phyloP scores from a whole-genome alignment of 352 stramenopile genomes.

The Phytophthora citrophthora region DNA sequence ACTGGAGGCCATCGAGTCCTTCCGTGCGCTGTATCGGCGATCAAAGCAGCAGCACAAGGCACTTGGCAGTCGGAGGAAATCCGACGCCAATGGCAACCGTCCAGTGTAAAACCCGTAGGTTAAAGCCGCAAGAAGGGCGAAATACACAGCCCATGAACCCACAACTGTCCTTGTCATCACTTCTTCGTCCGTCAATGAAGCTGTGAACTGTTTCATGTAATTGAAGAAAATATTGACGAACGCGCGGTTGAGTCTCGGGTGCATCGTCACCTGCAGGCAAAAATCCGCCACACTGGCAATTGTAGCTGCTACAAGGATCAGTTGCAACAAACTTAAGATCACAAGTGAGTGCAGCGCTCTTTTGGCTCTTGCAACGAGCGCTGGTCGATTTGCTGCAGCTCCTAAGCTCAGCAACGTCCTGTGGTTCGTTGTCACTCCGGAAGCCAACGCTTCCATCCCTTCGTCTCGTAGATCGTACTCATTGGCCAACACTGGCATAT shows the following conservation, averaged over 20 bases:
- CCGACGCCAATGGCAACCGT: conserved; percentile 55
- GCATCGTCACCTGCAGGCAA: conserved; percentile 73
- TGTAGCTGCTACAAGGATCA: conserved; percentile 58
- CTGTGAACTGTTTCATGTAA: conserved; percentile 69
- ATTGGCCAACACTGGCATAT: conserved; percentile 63
- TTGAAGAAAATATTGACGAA: conserved; percentile 76
- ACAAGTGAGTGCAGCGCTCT: conserved; percentile 30
- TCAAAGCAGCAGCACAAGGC: conserved; percentile 43
- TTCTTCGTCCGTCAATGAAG: conserved; percentile 64
- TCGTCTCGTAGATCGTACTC: conserved; percentile 57
- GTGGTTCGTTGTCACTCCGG: conserved; percentile 43
- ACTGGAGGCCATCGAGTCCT: conserved; percentile 48
- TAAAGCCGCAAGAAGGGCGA: conserved; percentile 45
- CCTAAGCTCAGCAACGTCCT: conserved; percentile 54
- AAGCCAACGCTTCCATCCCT: conserved; percentile 34
- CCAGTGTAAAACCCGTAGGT: conserved; percentile 68
- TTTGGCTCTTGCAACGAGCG: conserved; percentile 26
- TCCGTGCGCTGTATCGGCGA: conserved; percentile 37
- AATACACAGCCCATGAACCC: conserved; percentile 59
- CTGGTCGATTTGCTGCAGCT: conserved; percentile 24
- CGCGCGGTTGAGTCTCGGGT: conserved; percentile 67
- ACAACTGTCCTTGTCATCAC: conserved; percentile 61
- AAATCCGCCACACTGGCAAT: conserved; percentile 76
- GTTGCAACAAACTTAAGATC: conserved; percentile 50
- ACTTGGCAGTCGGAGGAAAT: conserved; percentile 50